These are phyloP conservation scores for Calendula officinalis DNA, from an alignment of 129 eudicot species.

Conservation along the genomic window DNA sequence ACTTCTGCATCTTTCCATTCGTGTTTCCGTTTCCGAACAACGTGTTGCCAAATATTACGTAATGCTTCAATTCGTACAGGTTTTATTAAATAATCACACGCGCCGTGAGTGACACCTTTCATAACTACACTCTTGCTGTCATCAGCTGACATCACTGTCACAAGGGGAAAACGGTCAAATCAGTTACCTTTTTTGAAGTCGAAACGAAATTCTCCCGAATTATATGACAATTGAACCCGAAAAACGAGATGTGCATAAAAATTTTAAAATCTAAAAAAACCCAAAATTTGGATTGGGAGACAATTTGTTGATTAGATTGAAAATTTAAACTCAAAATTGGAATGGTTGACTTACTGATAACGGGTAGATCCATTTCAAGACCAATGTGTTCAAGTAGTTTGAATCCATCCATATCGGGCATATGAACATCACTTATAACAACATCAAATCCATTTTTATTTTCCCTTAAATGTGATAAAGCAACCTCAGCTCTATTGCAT, in stretches of 20 bases:
- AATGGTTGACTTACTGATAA: conserved; percentile 55
- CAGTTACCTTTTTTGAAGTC: neutral
- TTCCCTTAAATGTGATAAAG: conserved; percentile 48
- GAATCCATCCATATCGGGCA: conserved; percentile 80
- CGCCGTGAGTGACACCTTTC: conserved; percentile 88
- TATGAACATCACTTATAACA: conserved; percentile 68
- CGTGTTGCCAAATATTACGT: conserved; percentile 80
- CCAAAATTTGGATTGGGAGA: neutral
- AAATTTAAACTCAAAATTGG: conserved; percentile 18
- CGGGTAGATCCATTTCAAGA: conserved; percentile 73
- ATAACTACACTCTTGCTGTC: conserved; percentile 63
- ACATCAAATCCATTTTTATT: conserved; percentile 57
- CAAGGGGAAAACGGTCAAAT: conserved; percentile 12
- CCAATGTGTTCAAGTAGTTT: conserved; percentile 73
- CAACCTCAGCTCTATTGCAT: conserved; percentile 49
- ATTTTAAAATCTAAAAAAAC: neutral
- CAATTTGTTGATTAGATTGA: neutral
- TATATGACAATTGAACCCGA: neutral
- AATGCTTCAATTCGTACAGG: conserved; percentile 83
- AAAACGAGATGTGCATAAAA: conserved; percentile 2
- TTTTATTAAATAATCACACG: conserved; percentile 78
- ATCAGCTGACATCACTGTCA: conserved; percentile 65
- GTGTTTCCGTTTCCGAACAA: conserved; percentile 44
- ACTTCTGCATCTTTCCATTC: conserved; percentile 80
- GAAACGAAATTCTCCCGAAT: neutral